These are phyloP conservation scores for Suhomyces terraborum DNA, from an alignment of 1,139 yeast species.

Conservation along the genomic window DNA sequence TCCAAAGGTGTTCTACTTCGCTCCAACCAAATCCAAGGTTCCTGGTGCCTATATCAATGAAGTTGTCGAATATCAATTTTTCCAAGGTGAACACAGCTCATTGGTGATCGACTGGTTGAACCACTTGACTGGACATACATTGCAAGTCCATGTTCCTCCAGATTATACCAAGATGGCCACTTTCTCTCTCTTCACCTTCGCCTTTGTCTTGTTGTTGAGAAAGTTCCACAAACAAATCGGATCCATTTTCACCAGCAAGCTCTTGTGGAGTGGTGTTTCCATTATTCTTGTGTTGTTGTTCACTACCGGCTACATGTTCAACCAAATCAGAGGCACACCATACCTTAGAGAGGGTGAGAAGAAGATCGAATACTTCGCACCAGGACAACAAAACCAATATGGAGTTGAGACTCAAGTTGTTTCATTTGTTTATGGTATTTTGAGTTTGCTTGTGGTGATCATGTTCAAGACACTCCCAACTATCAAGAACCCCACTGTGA, in stretches of 20 bases:
- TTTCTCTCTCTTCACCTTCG: slow-evolving; percentile 44
- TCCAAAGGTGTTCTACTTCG: slow-evolving; percentile 72
- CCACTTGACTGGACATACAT: slow-evolving; percentile 43
- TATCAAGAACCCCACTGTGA: slow-evolving; percentile 43
- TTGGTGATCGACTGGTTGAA: slow-evolving; percentile 43
- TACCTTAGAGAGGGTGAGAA: slow-evolving; percentile 64
- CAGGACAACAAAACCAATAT: slow-evolving; percentile 72
- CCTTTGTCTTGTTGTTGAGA: slow-evolving; percentile 23
- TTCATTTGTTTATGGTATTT: slow-evolving; percentile 60
- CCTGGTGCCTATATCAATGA: slow-evolving; percentile 37
- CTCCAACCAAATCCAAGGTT: slow-evolving; percentile 49
- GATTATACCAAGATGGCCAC: slow-evolving; percentile 53
- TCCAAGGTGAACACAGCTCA: slow-evolving; percentile 54
- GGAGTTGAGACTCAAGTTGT: slow-evolving; percentile 84
- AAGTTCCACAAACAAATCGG: slow-evolving; percentile 38
- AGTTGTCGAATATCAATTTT: slow-evolving; percentile 50
- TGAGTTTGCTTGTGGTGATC: slow-evolving; percentile 51
- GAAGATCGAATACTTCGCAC: slow-evolving; percentile 57
- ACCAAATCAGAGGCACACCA: slow-evolving; percentile 77
- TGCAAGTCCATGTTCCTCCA: slow-evolving; percentile 57
- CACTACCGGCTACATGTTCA: slow-evolving; percentile 92
- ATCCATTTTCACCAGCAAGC: slow-evolving; percentile 29
- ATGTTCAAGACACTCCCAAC: slow-evolving; percentile 53
- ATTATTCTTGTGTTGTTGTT: slow-evolving; percentile 67
- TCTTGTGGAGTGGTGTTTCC: slow-evolving; percentile 66